Conservation (phyloP, 1,284 basidiomycete species). For the Leccinum proliferum region DNA sequence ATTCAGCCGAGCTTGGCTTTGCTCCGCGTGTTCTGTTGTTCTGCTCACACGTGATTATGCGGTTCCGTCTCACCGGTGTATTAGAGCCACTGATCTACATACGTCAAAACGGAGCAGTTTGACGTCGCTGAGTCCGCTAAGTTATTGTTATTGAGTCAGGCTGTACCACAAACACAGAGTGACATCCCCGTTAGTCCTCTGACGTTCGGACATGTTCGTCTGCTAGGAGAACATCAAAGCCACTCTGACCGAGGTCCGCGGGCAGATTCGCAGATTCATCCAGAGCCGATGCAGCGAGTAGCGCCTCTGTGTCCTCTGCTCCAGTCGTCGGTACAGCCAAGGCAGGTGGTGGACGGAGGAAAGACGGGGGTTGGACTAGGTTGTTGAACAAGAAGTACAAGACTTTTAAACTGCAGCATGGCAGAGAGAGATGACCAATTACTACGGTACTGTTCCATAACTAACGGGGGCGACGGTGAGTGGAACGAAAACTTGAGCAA, state of each 20-base stretch:
- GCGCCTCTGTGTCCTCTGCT: conserved; percentile 47
- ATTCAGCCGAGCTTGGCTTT: background rate
- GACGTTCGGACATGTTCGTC: conserved; percentile 36
- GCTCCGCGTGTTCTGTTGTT: background rate
- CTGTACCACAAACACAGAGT: background rate
- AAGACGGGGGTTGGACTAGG: conserved; percentile 58
- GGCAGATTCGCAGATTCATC: conserved; percentile 74
- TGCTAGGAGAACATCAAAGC: conserved; percentile 64
- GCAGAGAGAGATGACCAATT: conserved; percentile 13
- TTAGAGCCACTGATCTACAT: background rate
- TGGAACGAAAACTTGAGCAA: conserved; percentile 25
- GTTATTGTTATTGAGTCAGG: background rate
- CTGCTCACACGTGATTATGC: background rate
- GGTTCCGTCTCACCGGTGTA: conserved; percentile 13
- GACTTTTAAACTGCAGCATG: conserved; percentile 10
- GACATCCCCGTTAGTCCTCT: conserved; percentile 9
- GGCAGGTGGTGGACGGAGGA: conserved; percentile 40
- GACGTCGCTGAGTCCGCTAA: background rate
- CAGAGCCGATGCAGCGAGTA: conserved; percentile 40
- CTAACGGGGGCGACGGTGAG: conserved; percentile 27
- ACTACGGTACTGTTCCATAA: conserved; percentile 48
- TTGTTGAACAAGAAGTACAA: conserved; percentile 74
- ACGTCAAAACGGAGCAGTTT: background rate
- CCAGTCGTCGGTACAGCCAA: conserved; percentile 28
- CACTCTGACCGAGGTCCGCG: conserved; percentile 64